Conservation (phyloP, 208 protist species). For the Leishmania major region DNA sequence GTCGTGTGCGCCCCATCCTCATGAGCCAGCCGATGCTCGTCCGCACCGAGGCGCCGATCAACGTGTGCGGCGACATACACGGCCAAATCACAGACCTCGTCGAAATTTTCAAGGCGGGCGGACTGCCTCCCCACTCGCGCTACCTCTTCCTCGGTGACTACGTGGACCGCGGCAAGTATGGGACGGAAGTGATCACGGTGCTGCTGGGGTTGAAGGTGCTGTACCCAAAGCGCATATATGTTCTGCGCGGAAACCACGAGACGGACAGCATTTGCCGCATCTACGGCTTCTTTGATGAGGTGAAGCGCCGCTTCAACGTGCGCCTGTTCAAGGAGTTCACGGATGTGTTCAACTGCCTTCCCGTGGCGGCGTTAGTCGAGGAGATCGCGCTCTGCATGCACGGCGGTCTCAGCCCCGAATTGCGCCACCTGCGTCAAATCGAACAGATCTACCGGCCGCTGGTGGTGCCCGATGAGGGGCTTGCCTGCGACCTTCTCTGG, state of each 20-base stretch:
- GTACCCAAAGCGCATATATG: slow-evolving; percentile 97
- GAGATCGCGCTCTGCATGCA: slow-evolving; percentile 96
- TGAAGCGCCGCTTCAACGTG: slow-evolving; percentile 79
- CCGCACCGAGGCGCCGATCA: slow-evolving; percentile 71
- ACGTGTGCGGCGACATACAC: slow-evolving; percentile 95
- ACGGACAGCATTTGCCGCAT: slow-evolving; percentile 98
- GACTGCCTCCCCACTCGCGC: slow-evolving; percentile 71
- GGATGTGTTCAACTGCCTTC: slow-evolving; percentile 74
- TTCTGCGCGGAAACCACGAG: slow-evolving; percentile 99
- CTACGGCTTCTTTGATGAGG: slow-evolving; percentile 99
- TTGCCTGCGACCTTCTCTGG: slow-evolving; percentile 98
- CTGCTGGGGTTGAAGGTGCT: slow-evolving; percentile 95
- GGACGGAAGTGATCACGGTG: slow-evolving; percentile 92
- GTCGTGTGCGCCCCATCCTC: slow-evolving; percentile 51
- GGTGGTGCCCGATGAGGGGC: slow-evolving; percentile 73
- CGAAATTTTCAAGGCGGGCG: slow-evolving; percentile 93
- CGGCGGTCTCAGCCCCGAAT: slow-evolving; percentile 97
- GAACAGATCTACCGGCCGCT: slow-evolving; percentile 54
- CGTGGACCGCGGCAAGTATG: slow-evolving; percentile 98
- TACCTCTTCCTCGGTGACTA: slow-evolving; percentile 99
- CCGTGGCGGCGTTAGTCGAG: slow-evolving; percentile 96
- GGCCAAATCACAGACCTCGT: slow-evolving; percentile 97
- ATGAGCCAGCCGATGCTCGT: slow-evolving; percentile 86
- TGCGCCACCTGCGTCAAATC: slow-evolving; percentile 98
- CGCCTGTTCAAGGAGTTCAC: slow-evolving; percentile 61